Percentiles rank a stretch among this genome's conserved stretches.
phyloP scores from a whole-genome alignment of 179 eudicot species.

The Vitellaria paradoxa region DNA sequence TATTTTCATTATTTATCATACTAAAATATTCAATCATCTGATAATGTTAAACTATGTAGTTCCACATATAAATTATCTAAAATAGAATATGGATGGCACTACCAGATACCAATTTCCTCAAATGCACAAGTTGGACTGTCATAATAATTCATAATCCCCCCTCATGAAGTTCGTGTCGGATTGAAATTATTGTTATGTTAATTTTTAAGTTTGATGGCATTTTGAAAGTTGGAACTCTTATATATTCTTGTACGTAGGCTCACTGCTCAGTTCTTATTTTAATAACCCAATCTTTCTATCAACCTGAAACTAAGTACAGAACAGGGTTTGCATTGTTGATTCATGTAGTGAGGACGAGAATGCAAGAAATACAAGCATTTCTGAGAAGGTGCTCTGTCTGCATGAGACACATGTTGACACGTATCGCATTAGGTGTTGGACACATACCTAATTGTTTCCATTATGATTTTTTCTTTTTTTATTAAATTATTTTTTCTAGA shows the following conservation, averaged over 20 bases:
- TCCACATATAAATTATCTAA: neutral
- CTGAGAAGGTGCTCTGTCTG: no score
- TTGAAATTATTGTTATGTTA: neutral
- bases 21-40: neutral
- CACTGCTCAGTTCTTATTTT: neutral
- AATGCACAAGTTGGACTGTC: no score
- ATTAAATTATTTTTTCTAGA: no score
- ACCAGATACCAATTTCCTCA: neutral
- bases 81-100: neutral
- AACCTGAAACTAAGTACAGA: neutral
- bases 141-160: no score
- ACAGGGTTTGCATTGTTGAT: neutral
- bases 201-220: no score
- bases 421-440: no score
- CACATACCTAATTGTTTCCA: no score
- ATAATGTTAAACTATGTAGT: neutral
- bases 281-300: neutral
- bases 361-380: no score
- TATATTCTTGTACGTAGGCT: neutral
- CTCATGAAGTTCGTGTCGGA: neutral
- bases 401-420: no score
- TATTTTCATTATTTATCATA: neutral
- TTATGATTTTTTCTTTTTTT: no score
- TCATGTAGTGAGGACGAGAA: no score
- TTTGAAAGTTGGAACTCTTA: neutral